Evolutionary conservation across 305 asterid genomes (phyloP), one percentile per base, ranked within the genome.

Genomic region (Fraxinus nigra): DNA sequence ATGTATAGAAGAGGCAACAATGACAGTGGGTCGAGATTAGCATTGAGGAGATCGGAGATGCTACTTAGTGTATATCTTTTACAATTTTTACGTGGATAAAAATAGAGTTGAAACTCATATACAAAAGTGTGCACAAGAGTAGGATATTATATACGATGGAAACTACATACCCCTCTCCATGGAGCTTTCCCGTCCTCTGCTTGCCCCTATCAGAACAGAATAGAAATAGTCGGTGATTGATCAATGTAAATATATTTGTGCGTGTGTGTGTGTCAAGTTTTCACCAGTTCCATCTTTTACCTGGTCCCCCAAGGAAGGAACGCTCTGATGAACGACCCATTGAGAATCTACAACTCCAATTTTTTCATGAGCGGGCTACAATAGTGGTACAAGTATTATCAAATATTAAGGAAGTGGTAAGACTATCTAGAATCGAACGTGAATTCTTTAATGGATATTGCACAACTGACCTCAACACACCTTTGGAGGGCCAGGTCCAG

Each of bases 281-380:
- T 8, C 0, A 54, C 76, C 16, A 78, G 56, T 59, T n/a, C 20
- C 28, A 26, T 13, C 18, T 18, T 2, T 46, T 85, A 95, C 98
- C 99, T 94, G 94, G 85, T 89, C 85, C 79, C 98, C 98, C 61
- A 94, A 88, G 38, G 99, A 96, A 73, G 99, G 99, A 65, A 96
- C 86, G 22, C 92, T 82, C 77, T 93, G 94, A 83, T 96, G 98
- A 84, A 94, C 89, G 32, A 96, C 86, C 97, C 98, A 93, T 73
- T 96, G 98, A 74, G 98, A 93, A 85, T 96, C 99, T 22, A 96
- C 99, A 7, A 96, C 99, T 83, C 99, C 99, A 24, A 96, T 96
- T 86, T 87, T 93, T 84, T 93, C 97, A 80, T 92, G 93, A 40
- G 98, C 94, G 18, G 98, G 97, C 97, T 94, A 48, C 78, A 78